Base-by-base conservation (phyloP, 1,284 basidiomycete genomes). In the Mixia osmundae region DNA sequence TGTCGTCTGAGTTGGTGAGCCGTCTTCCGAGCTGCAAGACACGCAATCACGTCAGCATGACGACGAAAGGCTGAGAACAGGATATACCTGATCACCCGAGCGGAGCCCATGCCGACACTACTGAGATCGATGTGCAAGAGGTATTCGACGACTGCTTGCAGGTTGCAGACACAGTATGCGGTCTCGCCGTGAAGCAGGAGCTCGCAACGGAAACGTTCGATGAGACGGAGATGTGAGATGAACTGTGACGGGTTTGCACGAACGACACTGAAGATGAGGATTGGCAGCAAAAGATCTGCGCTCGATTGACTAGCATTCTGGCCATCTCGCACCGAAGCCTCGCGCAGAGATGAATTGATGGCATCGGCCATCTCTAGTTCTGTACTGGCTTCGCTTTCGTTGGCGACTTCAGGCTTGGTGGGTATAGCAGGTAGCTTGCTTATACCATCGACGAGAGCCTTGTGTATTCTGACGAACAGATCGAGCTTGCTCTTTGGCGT, bases 101-200 rank as follows among this genome's bases (percentile, higher is more conserved):
- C 66, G 10, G 64, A 64, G 19, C 72, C 68, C 7, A 91, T 60
- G 0, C 83, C 82, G 9, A 94, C 61, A 4, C 71, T 75, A 6
- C 66, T 70, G 35, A 87, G 61, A 54, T 87, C 79, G 18, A 91
- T 80, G 49, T 82, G 78, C 57, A 87, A 79, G 27, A 94, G 60
- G 54, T 91, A 94, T 50, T 89, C 82, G 2, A 79, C 77, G 1
- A 85, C 83, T 5, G 87, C 87, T 59, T 87, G 72, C 22, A 89
- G 62, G 55, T 91, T 94, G 53, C 91, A 77, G 21, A 89, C 64
- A 44, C 83, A 91, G 53, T 87, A 94, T 36, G 70, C 72, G 45
- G 79, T 76, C 51, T 91, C 82, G 1, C 82, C 82, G 3, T 72
- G 59, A n/a, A 65, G 60, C 30, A 76, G 62, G 3, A 68, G 62